Conservation (phyloP, 768 basidiomycete genomes). For the Pisolithus orientalis region DNA sequence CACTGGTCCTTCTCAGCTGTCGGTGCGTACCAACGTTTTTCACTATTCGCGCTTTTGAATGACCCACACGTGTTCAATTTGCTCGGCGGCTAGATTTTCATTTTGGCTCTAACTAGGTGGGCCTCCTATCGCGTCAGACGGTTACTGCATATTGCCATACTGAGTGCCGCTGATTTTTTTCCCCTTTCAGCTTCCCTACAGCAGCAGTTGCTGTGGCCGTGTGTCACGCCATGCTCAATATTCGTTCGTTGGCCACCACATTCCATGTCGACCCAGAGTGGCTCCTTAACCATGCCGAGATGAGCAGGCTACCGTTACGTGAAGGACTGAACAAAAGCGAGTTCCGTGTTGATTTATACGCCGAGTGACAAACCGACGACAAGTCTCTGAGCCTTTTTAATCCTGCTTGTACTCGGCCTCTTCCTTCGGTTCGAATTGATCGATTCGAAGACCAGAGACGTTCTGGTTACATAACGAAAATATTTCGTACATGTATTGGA, state of each 20-base stretch:
- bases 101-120: constrained; percentile 2
- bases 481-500: no score
- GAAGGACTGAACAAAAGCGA: constrained; percentile 32
- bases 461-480: no score
- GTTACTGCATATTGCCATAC: constrained; percentile 6
- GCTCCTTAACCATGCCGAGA: constrained; percentile 40
- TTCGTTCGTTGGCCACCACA: constrained; percentile 36
- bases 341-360: constrained; percentile 16
- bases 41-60: neutral
- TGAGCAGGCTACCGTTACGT: constrained; percentile 37
- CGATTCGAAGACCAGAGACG: no score
- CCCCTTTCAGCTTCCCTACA: neutral
- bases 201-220: constrained; percentile 22
- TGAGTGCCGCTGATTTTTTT: neutral
- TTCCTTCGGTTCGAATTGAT: no score
- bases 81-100: constrained; percentile 1
- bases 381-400: no score
- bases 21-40: constrained; percentile 2
- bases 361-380: no score
- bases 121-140: neutral
- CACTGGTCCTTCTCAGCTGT: neutral
- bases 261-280: constrained; percentile 36
- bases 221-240: constrained; percentile 34
- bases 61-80: neutral
- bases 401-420: no score